Evolutionary conservation across 352 stramenopile species (phyloP).

Genomic region (Globisporangium takayamanum): DNA sequence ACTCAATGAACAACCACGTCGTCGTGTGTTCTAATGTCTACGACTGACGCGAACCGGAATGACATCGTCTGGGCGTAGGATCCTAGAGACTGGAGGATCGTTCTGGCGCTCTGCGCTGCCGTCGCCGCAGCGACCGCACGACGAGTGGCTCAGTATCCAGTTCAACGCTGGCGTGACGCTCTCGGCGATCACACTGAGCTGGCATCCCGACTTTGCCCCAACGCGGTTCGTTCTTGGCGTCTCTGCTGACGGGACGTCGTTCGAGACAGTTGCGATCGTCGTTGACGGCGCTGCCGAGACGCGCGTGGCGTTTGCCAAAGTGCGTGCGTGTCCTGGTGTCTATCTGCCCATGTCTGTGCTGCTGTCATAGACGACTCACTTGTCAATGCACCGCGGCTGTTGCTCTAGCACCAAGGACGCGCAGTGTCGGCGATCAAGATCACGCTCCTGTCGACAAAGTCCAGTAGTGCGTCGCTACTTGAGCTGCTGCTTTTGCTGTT

Average conservation of each 20-base stretch:
- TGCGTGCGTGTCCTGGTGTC: constrained; percentile 9
- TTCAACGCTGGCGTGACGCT: constrained; percentile 42
- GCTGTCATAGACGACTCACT: not conserved
- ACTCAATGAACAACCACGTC: no score
- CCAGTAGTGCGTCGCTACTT: constrained; percentile 17
- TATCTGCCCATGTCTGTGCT: not conserved
- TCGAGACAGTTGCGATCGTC: constrained; percentile 47
- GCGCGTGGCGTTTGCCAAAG: constrained; percentile 42
- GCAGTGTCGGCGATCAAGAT: constrained; percentile 39
- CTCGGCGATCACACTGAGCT: constrained; percentile 37
- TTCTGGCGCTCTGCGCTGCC: constrained; percentile 43
- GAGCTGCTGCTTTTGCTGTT: not conserved
- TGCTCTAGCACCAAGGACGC: constrained; percentile 17
- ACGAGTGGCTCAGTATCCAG: constrained; percentile 51
- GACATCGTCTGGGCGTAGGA: constrained; percentile 13
- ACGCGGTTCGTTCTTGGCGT: constrained; percentile 34
- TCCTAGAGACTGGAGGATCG: constrained; percentile 25
- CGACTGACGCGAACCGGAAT: no score
- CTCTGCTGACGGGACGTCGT: constrained; percentile 37
- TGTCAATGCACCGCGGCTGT: not conserved
- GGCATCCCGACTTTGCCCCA: constrained; percentile 35
- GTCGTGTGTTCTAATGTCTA: no score
- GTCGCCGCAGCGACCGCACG: constrained; percentile 13
- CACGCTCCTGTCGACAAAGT: constrained; percentile 25
- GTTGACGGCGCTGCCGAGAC: constrained; percentile 19